A percentile compares a stretch with the other conserved stretches of the same genome.
Evolutionary conservation across 768 basidiomycete genomes (phyloP).

Genomic region (Boletus coccyginus): DNA sequence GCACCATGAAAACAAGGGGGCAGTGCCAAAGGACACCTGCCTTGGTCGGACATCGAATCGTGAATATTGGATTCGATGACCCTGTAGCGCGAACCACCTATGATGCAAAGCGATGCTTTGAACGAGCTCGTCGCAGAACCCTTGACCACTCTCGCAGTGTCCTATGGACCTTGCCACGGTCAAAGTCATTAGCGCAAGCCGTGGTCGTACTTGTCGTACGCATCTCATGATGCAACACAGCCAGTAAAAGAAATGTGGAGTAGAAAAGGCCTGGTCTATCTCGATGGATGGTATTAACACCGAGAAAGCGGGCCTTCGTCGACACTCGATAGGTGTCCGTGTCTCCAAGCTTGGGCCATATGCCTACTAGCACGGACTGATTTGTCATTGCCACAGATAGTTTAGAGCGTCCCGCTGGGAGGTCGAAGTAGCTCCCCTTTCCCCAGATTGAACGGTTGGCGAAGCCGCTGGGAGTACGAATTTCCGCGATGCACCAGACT

Average conservation of each 20-base stretch:
- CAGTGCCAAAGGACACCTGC: background rate
- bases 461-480: conserved; percentile 9
- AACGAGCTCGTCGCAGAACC: background rate
- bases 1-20: background rate
- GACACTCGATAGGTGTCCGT: conserved; percentile 1
- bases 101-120: background rate
- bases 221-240: conserved; percentile 3
- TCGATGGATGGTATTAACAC: conserved; percentile 8
- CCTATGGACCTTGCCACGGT: background rate
- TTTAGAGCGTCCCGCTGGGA: background rate
- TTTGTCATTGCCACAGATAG: conserved; percentile 13
- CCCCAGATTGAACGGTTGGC: conserved; percentile 1
- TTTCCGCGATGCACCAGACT: conserved; percentile 12
- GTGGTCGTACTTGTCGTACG: conserved; percentile 9
- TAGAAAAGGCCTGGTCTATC: conserved; percentile 3
- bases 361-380: background rate
- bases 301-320: conserved; percentile 1
- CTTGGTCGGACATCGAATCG: conserved; percentile 2
- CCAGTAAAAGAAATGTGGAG: background rate
- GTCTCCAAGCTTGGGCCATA: conserved; percentile 1
- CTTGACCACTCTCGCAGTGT: background rate
- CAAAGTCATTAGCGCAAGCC: background rate
- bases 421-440: conserved; percentile 6
- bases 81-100: background rate
- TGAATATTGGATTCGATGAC: background rate